A percentile compares a stretch with the other conserved stretches of the same genome.
These are phyloP conservation scores for Trebouxia sp. DNA, from an alignment of 139 green algal species.

Conservation along the genomic window DNA sequence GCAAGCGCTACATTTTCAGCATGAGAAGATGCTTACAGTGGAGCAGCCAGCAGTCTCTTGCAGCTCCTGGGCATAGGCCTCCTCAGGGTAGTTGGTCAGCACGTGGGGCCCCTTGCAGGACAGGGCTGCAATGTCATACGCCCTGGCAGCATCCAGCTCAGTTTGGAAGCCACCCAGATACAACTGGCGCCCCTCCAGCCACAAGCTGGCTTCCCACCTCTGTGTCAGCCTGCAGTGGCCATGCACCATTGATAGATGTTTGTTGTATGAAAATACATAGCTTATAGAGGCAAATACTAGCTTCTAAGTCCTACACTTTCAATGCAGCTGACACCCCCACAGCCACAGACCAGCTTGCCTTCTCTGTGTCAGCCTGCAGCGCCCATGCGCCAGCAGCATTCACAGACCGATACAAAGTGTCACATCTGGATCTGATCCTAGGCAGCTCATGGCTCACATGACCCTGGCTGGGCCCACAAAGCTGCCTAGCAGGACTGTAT, in stretches of 20 bases:
- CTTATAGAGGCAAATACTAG: no score
- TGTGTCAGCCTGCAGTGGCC: constrained; percentile 64
- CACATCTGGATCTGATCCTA: no score
- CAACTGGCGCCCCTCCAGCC: constrained; percentile 59
- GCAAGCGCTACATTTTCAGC: no score
- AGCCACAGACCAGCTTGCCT: background rate
- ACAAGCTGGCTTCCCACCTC: constrained; percentile 69
- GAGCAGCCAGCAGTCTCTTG: constrained; percentile 33
- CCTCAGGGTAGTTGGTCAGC: constrained; percentile 55
- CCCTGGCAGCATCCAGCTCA: constrained; percentile 52
- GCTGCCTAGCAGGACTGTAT: no score
- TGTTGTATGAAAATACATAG: no score
- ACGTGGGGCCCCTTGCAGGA: constrained; percentile 57
- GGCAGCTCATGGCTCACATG: no score
- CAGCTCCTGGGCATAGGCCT: constrained; percentile 47
- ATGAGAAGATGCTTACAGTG: constrained; percentile 25
- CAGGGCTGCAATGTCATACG: constrained; percentile 69
- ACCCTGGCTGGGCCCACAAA: no score
- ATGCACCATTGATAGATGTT: no score
- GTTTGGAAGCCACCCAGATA: constrained; percentile 70
- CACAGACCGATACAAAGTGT: no score
- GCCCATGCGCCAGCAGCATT: no score
- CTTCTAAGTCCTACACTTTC: no score
- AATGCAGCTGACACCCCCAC: background rate
- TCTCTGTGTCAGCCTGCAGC: no score